Base-by-base conservation (phyloP, 169 alveolate species). In the Plasmodium knowlesi region DNA sequence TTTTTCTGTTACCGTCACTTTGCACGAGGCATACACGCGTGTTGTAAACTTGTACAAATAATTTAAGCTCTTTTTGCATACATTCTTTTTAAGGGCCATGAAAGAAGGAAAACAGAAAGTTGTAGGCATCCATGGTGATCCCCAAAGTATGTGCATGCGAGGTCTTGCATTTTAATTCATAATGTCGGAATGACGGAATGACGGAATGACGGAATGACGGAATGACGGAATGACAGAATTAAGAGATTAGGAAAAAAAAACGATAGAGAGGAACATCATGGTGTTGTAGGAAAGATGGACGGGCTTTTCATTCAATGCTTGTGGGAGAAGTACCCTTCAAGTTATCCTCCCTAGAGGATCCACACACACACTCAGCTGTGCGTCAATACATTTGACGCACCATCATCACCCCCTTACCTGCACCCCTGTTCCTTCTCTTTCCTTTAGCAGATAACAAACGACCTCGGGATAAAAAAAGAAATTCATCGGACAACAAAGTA, bases 401-500 rank as follows among this genome's bases (percentile, higher is more conserved):
- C 28, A 32, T 0, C 83, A 43, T 2, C 39, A 1, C 41, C 37
- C 22, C 5, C 4, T 71, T 28, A 28, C 32, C 32, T 30, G 37
- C 57, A 41, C 32, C 54, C 54, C 54, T 43, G 57, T 81, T 81
- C 22, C 67, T 81, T 34, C 67, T n/a, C 67, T 41, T 72, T 28
- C 72, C 19, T 16, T 19, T 25, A 72, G 39, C 41, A 72, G 92
- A 71, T 71, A 84, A 73, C 78, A 61, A 72, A 39, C 30, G 39
- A 25, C 84, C 50, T n/a, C 76, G 41, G 84, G 84, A 37, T 43
- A 84, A 34, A 37, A 72, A 34, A 30, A 19, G 10, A 9, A 71
- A 22, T 74, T 70, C 46, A 74, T 54, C 28, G 41, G 84, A 84
- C 28, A 84, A 73, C 50, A 84, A 84, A 32, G 92, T 84, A 84